Evolutionary conservation across 2,329 filamentous ascomycete species (phyloP).

Genomic region (Ramichloridium luteum): DNA sequence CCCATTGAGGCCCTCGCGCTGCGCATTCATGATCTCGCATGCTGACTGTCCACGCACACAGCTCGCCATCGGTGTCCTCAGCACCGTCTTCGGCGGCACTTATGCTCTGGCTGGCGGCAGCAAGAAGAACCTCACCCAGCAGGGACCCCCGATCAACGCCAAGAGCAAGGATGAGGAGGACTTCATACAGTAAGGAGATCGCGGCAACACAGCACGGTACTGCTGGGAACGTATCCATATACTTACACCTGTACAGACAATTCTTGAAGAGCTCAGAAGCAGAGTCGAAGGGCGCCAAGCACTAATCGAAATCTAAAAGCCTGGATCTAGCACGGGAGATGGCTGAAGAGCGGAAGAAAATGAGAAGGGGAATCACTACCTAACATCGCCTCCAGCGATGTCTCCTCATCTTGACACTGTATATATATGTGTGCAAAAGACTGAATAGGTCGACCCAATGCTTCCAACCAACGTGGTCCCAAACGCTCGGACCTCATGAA

Average conservation of each 20-base stretch:
- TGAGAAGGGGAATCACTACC: too few species aligned
- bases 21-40: constrained; percentile 4
- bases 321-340: too few species aligned
- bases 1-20: constrained; percentile 1
- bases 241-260: constrained; percentile 10
- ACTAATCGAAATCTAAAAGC: too few species aligned
- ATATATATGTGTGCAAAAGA: too few species aligned
- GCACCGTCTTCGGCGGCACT: constrained; percentile 35
- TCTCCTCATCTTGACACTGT: too few species aligned
- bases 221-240: too few species aligned
- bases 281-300: constrained; percentile 10
- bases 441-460: too few species aligned
- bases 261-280: constrained; percentile 14
- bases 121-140: constrained; percentile 34
- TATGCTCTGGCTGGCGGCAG: constrained; percentile 35
- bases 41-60: constrained; percentile 18
- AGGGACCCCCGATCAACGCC: constrained; percentile 49
- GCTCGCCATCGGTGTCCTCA: constrained; percentile 50
- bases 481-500: too few species aligned
- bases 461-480: too few species aligned
- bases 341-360: too few species aligned
- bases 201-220: background rate
- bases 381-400: too few species aligned
- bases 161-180: constrained; percentile 55
- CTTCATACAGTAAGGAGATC: constrained; percentile 50